phyloP scores from a whole-genome alignment of 176 grass and related monocot species.

The Dendrocalamus sinicus region DNA sequence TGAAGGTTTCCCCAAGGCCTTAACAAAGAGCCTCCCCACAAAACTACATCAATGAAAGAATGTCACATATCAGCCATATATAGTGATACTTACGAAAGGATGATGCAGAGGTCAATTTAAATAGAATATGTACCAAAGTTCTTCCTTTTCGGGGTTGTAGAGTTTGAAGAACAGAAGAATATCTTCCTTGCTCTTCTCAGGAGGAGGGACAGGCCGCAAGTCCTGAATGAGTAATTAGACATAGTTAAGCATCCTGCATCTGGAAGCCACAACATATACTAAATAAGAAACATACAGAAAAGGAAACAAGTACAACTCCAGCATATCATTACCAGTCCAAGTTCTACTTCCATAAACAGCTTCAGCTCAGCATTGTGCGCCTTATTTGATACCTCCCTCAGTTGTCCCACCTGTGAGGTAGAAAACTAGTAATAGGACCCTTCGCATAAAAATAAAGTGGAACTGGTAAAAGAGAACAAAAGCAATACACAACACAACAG shows the following conservation, averaged over 20 bases:
- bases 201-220: constrained; percentile 62
- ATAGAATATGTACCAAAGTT: constrained; percentile 71
- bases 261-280: constrained; percentile 13
- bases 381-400: constrained; percentile 96
- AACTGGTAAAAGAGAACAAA: constrained; percentile 3
- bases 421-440: constrained; percentile 6
- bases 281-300: constrained; percentile 30
- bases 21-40: constrained; percentile 78
- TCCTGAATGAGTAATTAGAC: constrained; percentile 58
- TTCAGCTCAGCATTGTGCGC: constrained; percentile 88
- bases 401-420: constrained; percentile 73
- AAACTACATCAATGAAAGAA: constrained; percentile 60
- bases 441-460: constrained; percentile 14
- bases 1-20: constrained; percentile 74
- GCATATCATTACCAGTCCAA: constrained; percentile 68
- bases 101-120: constrained; percentile 25
- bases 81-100: constrained; percentile 24
- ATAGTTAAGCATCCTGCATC: constrained; percentile 30
- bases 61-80: constrained; percentile 21
- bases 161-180: constrained; percentile 96
- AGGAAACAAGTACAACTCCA: constrained; percentile 3
- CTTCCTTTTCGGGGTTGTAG: constrained; percentile 84
- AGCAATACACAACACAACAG: constrained; percentile 10
- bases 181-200: constrained; percentile 85
- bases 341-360: constrained; percentile 83